Percentiles rank a stretch among this genome's conserved stretches.
Conservation (phyloP, 2,329 filamentous ascomycete genomes). For the Aspergillus piperis region DNA sequence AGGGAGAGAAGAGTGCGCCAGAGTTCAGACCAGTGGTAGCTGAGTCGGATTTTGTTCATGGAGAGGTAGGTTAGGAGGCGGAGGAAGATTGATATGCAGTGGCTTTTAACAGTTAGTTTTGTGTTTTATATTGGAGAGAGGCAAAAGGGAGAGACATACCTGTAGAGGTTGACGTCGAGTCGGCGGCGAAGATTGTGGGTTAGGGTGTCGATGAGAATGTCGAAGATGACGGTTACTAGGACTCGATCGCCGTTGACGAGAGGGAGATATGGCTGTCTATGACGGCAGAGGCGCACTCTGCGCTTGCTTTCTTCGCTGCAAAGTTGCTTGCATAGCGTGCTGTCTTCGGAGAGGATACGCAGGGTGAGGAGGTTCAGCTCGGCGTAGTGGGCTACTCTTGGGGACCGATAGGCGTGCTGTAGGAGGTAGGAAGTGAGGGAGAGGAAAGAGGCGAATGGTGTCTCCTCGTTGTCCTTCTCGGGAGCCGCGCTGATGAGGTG, state of each 20-base stretch:
- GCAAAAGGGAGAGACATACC: slow-evolving; percentile 39
- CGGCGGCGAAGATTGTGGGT: slow-evolving; percentile 89
- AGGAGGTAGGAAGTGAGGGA: slow-evolving; percentile 90
- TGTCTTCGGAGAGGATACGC: slow-evolving; percentile 84
- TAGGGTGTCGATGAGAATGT: slow-evolving; percentile 85
- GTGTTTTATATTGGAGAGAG: not conserved
- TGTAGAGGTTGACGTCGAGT: slow-evolving; percentile 83
- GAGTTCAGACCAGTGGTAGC: slow-evolving; percentile 93
- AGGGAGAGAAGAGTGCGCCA: slow-evolving; percentile 88
- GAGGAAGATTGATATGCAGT: slow-evolving; percentile 78
- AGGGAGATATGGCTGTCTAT: slow-evolving; percentile 83
- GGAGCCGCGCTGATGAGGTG: slow-evolving; percentile 69
- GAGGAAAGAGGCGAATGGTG: slow-evolving; percentile 77
- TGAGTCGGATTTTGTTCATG: slow-evolving; percentile 74
- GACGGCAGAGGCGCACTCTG: slow-evolving; percentile 79
- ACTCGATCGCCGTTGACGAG: slow-evolving; percentile 71
- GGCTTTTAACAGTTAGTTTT: slow-evolving; percentile 36
- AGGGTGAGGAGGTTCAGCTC: slow-evolving; percentile 83
- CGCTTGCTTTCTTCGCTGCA: slow-evolving; percentile 76
- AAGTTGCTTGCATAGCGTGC: slow-evolving; percentile 75
- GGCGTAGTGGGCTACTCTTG: slow-evolving; percentile 76
- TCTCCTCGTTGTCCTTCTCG: slow-evolving; percentile 64
- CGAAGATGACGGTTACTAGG: slow-evolving; percentile 74
- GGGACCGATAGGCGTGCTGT: slow-evolving; percentile 86
- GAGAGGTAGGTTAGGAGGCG: slow-evolving; percentile 83